phyloP scores from a whole-genome alignment of 305 asterid genomes.

The Fraxinus velutina region DNA sequence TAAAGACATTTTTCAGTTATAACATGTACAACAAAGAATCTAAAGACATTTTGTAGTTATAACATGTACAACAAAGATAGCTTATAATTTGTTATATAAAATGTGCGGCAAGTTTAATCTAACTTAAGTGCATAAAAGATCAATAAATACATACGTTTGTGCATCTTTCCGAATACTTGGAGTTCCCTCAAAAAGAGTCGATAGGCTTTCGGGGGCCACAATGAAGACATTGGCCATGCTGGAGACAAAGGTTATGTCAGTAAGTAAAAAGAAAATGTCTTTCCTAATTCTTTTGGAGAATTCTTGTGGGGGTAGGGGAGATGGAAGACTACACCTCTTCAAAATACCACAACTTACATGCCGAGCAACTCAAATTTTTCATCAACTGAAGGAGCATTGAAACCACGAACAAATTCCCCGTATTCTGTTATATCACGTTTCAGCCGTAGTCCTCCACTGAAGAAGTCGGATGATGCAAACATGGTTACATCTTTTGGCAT shows the following conservation, averaged over 20 bases:
- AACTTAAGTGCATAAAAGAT: background rate
- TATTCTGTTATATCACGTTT: constrained; percentile 99
- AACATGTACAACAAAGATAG: background rate
- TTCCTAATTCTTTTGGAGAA: background rate
- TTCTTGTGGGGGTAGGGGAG: background rate
- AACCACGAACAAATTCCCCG: constrained; percentile 91
- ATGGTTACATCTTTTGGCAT: background rate
- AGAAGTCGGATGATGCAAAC: constrained; percentile 18
- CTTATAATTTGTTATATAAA: background rate
- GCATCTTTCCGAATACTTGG: constrained; percentile 96
- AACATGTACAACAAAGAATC: background rate
- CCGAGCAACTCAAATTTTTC: constrained; percentile 91
- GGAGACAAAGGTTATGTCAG: constrained; percentile 29
- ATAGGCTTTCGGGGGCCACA: constrained; percentile 95
- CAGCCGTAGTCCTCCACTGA: constrained; percentile 94
- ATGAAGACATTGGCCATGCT: constrained; percentile 96
- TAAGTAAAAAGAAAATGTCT: constrained; percentile 12
- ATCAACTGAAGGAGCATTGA: constrained; percentile 94
- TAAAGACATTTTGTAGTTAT: background rate
- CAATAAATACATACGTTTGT: constrained; percentile 55
- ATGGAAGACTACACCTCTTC: background rate
- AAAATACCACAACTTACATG: constrained; percentile 59
- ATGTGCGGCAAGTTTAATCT: background rate
- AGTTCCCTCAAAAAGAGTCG: constrained; percentile 88
- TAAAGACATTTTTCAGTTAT: background rate